These are phyloP conservation scores for Tinospora cordifolia DNA, from an alignment of 164 flowering plant species.

Conservation along the genomic window DNA sequence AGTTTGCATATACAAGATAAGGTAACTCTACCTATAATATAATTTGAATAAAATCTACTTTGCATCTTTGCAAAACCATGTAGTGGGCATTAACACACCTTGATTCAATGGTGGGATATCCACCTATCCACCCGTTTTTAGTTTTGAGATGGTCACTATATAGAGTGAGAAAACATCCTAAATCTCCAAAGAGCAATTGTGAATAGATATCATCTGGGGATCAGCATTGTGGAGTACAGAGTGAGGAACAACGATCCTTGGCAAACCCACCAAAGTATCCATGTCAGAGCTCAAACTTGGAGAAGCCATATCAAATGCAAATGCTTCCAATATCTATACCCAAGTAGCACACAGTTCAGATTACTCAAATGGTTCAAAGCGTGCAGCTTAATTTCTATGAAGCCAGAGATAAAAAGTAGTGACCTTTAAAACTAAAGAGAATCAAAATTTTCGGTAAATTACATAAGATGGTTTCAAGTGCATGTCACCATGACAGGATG, in stretches of 20 bases:
- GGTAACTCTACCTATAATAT: not conserved
- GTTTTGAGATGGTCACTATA: not conserved
- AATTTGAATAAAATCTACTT: not conserved
- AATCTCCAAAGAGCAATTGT: not conserved
- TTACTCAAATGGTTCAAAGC: not conserved
- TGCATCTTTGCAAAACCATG: not conserved
- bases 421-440: not conserved
- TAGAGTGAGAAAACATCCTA: not conserved
- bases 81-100: not conserved
- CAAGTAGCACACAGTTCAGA: not conserved
- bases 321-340: conserved; percentile 18
- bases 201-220: conserved; percentile 1
- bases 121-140: conserved; percentile 1
- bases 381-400: not conserved
- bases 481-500: not conserved
- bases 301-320: conserved; percentile 19
- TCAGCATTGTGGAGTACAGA: not conserved
- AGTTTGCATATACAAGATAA: not conserved
- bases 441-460: not conserved
- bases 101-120: not conserved
- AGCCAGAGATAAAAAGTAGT: not conserved
- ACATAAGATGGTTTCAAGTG: not conserved
- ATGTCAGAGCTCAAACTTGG: conserved; percentile 7
- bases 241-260: conserved; percentile 7
- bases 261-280: conserved; percentile 10